phyloP scores from a whole-genome alignment of 768 basidiomycete species.

The Suillus subluteus region DNA sequence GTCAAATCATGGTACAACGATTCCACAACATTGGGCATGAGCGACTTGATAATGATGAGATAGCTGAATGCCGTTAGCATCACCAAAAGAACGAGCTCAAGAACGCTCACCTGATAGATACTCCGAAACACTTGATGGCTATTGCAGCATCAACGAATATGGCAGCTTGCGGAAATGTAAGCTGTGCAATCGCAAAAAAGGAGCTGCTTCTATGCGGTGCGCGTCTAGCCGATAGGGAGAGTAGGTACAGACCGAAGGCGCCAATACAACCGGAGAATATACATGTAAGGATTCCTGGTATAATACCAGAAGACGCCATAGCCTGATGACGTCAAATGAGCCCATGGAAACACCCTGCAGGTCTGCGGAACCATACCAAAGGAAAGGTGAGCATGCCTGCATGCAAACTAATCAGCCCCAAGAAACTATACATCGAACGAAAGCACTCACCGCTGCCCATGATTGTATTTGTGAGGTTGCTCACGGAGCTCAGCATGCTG shows the following conservation, averaged over 20 bases:
- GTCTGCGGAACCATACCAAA: constrained; percentile 50
- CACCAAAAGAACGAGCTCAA: neutral
- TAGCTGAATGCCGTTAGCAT: constrained; percentile 51
- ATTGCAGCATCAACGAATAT: constrained; percentile 94
- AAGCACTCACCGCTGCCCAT: constrained; percentile 78
- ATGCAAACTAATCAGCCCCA: constrained; percentile 9
- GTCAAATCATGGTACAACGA: constrained; percentile 82
- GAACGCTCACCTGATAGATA: constrained; percentile 76
- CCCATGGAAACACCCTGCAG: neutral
- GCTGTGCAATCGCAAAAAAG: constrained; percentile 79
- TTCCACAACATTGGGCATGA: constrained; percentile 89
- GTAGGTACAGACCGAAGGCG: constrained; percentile 86
- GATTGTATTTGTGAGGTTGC: constrained; percentile 88
- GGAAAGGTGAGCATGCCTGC: constrained; percentile 90
- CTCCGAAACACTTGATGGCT: constrained; percentile 96
- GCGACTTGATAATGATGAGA: constrained; percentile 88
- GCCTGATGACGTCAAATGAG: constrained; percentile 51
- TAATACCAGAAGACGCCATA: constrained; percentile 86
- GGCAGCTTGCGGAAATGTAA: constrained; percentile 89
- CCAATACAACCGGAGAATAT: constrained; percentile 76
- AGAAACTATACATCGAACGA: neutral
- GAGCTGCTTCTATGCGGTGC: constrained; percentile 77
- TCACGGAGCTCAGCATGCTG: constrained; percentile 65
- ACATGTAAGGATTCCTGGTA: constrained; percentile 91
- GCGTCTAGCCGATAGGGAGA: constrained; percentile 80